Base-by-base conservation (phyloP, 305 asterid genomes). In the Euphrasia arctica region DNA sequence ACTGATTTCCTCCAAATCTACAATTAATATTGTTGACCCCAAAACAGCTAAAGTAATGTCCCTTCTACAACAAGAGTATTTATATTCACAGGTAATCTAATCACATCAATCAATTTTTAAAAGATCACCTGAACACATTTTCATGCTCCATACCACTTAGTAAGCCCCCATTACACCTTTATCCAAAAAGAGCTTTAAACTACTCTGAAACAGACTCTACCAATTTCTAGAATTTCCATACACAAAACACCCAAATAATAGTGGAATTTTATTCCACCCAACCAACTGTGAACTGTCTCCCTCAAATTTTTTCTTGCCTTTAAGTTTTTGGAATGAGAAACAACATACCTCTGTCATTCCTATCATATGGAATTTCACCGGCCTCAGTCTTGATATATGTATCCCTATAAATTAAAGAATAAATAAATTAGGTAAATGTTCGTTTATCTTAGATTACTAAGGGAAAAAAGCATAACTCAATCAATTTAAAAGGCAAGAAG, bases 291-390 rank as follows among this genome's bases (percentile, higher is more conserved):
- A 59, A 65, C 54, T 15, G 7, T 12, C 10, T 13, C 54, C 22
- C 62, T 14, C 14, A 5, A 49, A 41, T 31, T 55, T 39, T 45
- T 47, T 56, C 27, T 34, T 65, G 60, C 52, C 41, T 45, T 13
- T 18, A 9, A 13, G 47, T 64, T 47, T 9, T 34, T 9, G 34
- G 61, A 60, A 5, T 54, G 55, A 49, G 64, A 72, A 71, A 63
- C 63, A 65, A 66, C 78, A 70, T 64, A 93, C 99, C 99, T 88
- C 98, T 82, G 76, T 94, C 99, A 60, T 94, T 94, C 78, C 96
- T 84, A 70, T 94, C 99, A 75, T 94, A 90, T 9, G 98, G 97
- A 71, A 82, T 88, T 81, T 94, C 99, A 66, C 95, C 95, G 0
- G 82, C 72, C 78, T 80, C 86, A 45, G 75, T 83, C 82, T 83